Percentiles rank a stretch among this genome's conserved stretches.
These are phyloP conservation scores for Mycena polygramma DNA, from an alignment of 768 basidiomycete species.

Conservation along the genomic window DNA sequence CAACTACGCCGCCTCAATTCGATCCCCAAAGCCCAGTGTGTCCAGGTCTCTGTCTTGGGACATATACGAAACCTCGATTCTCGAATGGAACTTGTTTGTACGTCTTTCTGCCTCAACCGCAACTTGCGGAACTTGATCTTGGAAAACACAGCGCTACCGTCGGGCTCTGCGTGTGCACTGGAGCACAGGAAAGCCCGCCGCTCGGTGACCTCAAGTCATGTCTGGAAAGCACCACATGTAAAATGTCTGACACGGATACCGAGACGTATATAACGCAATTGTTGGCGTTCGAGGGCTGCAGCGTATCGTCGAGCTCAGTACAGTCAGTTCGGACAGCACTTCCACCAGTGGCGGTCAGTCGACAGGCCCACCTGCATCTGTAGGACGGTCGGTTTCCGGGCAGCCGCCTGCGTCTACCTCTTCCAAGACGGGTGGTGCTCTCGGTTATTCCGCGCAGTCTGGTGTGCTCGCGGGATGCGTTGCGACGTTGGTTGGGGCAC, in stretches of 20 bases:
- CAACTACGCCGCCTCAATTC: conserved; percentile 6
- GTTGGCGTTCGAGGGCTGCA: conserved; percentile 19
- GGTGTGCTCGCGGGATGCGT: too few relatives aligned
- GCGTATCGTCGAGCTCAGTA: not conserved
- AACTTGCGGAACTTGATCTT: not conserved
- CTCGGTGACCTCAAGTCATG: conserved; percentile 12
- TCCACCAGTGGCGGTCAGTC: not conserved
- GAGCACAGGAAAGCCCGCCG: conserved; percentile 10
- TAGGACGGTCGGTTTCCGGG: not conserved
- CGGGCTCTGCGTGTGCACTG: not conserved
- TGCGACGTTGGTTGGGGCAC: not conserved
- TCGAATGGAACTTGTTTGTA: not conserved
- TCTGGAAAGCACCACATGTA: conserved; percentile 5
- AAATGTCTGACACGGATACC: conserved; percentile 3
- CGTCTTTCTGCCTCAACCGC: not conserved
- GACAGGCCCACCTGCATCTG: not conserved
- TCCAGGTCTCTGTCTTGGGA: conserved; percentile 14
- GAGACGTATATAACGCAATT: conserved; percentile 5
- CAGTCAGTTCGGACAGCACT: not conserved
- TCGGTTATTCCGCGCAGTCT: not conserved
- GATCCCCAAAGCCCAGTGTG: conserved; percentile 15
- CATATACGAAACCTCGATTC: conserved; percentile 3
- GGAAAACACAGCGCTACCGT: conserved; percentile 7
- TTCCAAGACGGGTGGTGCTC: not conserved
- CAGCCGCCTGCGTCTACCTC: not conserved